Base-by-base conservation (phyloP, 208 protist genomes). In the Zelonia costaricensis region DNA sequence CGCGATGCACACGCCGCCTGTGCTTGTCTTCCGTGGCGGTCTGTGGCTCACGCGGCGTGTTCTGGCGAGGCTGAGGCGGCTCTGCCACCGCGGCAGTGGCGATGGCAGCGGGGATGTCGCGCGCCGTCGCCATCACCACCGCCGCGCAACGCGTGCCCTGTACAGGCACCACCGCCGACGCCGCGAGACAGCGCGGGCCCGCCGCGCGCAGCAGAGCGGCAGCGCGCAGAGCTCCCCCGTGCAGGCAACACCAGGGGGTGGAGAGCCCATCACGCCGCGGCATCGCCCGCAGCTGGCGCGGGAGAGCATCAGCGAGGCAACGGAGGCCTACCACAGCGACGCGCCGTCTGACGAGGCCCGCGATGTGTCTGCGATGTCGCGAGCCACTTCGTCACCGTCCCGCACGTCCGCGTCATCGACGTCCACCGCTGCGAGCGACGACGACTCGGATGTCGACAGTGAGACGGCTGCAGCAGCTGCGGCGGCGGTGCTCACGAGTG, bases 381-480 rank as follows among this genome's bases (percentile, higher is more conserved):
- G 2, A 43, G 33, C 12, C 0, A 30, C 45, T 35, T 20, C 43
- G 9, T 36, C 25, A 2, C 53, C 57, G 8, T 45, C 18, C 52
- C 43, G 38, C 52, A 25, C 13, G 51, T 40, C 51, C 8, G 51
- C 31, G 36, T 23, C 36, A 5, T n/a, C 38, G 4, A 27, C 35
- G 38, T 49, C 28, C 16, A 20, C 25, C 13, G 20, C 43, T n/a
- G 35, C 36, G 13, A 38, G 40, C 22, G 42, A 36, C 23, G 47
- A 59, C 27, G 49, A 42, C 6, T 25, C n/a, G 6, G 44, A 48
- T 16, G 27, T 22, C 0, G 52, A 44, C 25, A 46, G 54, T 13
- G 54, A 55, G 33, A 46, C 63, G 10, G 56, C 65, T 25, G 65
- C 57, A 1, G 63, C 63, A 4, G 63, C 62, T 7, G 43, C 52